A percentile compares a stretch with the other conserved stretches of the same genome.
These are phyloP conservation scores for Penicillium sp. DNA, from an alignment of 2,329 filamentous ascomycete species.

Conservation along the genomic window DNA sequence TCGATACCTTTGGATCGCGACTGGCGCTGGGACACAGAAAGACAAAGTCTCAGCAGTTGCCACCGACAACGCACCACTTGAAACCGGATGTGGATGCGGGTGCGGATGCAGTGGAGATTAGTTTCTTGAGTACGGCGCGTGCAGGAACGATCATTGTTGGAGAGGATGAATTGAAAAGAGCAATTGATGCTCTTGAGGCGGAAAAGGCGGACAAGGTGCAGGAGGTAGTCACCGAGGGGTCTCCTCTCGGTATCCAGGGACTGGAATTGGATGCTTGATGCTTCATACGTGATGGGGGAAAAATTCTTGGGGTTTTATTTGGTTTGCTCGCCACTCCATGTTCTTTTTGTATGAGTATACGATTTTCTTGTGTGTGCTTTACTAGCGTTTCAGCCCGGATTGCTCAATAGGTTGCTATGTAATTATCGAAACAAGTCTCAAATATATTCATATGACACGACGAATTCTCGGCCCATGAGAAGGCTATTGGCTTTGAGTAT, in stretches of 20 bases:
- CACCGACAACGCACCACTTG: constrained; percentile 28
- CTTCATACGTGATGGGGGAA: neutral
- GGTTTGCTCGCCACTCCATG: neutral
- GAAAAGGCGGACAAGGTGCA: constrained; percentile 23
- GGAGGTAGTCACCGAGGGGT: neutral
- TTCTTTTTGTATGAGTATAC: constrained; percentile 1
- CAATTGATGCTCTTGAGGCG: constrained; percentile 64
- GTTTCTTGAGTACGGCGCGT: constrained; percentile 82
- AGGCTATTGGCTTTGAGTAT: neutral
- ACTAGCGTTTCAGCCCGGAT: neutral
- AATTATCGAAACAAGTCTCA: neutral
- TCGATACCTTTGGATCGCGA: constrained; percentile 17
- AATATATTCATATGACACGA: neutral
- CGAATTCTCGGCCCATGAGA: neutral
- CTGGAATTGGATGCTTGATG: neutral
- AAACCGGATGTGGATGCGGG: constrained; percentile 31
- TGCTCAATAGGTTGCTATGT: neutral
- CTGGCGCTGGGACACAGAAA: constrained; percentile 6
- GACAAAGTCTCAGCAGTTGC: constrained; percentile 8
- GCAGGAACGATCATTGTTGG: constrained; percentile 87
- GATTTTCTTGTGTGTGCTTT: neutral
- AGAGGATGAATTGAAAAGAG: constrained; percentile 69
- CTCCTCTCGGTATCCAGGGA: neutral
- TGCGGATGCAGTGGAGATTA: constrained; percentile 66
- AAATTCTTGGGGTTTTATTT: neutral